A percentile compares a stretch with the other conserved stretches of the same genome.
phyloP scores from a whole-genome alignment of 805 yeast species.

The Lipomyces starkeyi region DNA sequence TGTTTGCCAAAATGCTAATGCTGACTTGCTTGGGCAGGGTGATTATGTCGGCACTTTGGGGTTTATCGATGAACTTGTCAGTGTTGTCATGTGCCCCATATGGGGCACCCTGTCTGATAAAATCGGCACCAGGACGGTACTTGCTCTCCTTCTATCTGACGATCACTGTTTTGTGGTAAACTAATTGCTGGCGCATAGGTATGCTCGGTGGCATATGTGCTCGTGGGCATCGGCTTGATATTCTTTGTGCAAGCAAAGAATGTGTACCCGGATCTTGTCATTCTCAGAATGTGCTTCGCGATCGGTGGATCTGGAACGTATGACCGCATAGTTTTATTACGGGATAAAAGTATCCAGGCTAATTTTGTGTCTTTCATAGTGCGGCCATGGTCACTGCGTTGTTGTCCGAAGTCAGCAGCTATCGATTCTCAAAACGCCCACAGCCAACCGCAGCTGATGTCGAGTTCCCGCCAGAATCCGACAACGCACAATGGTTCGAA shows the following conservation, averaged over 20 bases:
- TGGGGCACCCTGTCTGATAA: constrained; percentile 69
- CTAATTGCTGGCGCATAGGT: background rate
- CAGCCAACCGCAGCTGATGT: background rate
- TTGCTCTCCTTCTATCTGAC: background rate
- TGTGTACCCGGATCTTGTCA: constrained; percentile 57
- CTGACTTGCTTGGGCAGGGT: constrained; percentile 44
- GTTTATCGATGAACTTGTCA: constrained; percentile 64
- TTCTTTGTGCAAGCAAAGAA: constrained; percentile 56
- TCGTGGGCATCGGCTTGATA: constrained; percentile 55
- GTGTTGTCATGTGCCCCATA: constrained; percentile 61
- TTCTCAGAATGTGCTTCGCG: constrained; percentile 64
- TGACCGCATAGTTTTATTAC: background rate
- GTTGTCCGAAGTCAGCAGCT: constrained; percentile 53
- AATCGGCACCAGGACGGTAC: constrained; percentile 62
- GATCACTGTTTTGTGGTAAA: background rate
- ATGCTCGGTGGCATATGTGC: constrained; percentile 55
- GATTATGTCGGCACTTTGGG: constrained; percentile 57
- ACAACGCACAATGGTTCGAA: constrained; percentile 1
- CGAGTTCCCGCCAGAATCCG: constrained; percentile 3
- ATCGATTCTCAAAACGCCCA: constrained; percentile 6
- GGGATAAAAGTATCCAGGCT: background rate
- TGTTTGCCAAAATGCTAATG: background rate
- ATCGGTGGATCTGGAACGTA: constrained; percentile 57
- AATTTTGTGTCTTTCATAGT: constrained; percentile 28
- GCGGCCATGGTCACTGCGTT: constrained; percentile 67